A percentile compares a stretch with the other conserved stretches of the same genome.
Evolutionary conservation across 805 yeast genomes (phyloP).

Genomic region (Candida pini): DNA sequence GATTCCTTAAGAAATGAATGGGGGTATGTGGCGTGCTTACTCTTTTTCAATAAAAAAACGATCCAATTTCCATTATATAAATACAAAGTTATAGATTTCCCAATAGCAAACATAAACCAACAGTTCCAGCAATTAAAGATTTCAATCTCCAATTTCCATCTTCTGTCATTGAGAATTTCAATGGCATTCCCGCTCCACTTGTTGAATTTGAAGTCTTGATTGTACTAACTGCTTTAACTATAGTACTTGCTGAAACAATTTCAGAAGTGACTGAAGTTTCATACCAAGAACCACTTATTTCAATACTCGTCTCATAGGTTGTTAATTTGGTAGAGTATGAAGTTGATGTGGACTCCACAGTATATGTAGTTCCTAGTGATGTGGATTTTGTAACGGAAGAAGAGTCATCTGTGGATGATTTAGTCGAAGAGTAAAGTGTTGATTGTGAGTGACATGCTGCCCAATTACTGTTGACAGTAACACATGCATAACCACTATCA

Average conservation of each 20-base stretch:
- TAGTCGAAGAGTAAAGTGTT: conserved; percentile 10
- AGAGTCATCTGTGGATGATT: background rate
- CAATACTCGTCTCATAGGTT: conserved; percentile 4
- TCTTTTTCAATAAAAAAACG: too few relatives aligned
- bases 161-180: conserved; percentile 4
- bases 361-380: conserved; percentile 1
- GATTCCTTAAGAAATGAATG: too few relatives aligned
- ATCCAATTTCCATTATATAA: too few relatives aligned
- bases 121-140: conserved; percentile 14
- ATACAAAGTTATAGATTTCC: too few relatives aligned
- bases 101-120: conserved; percentile 18
- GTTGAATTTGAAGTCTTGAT: conserved; percentile 14
- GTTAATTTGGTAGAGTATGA: conserved; percentile 13
- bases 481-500: conserved; percentile 19
- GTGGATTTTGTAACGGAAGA: background rate
- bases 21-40: too few relatives aligned
- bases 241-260: conserved; percentile 11
- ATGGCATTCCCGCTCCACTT: conserved; percentile 11
- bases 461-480: conserved; percentile 23
- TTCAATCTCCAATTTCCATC: conserved; percentile 17
- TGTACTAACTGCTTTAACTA: conserved; percentile 15
- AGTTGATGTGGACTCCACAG: conserved; percentile 6
- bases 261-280: conserved; percentile 8
- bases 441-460: conserved; percentile 25
- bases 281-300: conserved; percentile 10